A percentile compares a stretch with the other conserved stretches of the same genome.
Evolutionary conservation across 306 rosid genomes (phyloP).

Genomic region (Cajanus cajan): DNA sequence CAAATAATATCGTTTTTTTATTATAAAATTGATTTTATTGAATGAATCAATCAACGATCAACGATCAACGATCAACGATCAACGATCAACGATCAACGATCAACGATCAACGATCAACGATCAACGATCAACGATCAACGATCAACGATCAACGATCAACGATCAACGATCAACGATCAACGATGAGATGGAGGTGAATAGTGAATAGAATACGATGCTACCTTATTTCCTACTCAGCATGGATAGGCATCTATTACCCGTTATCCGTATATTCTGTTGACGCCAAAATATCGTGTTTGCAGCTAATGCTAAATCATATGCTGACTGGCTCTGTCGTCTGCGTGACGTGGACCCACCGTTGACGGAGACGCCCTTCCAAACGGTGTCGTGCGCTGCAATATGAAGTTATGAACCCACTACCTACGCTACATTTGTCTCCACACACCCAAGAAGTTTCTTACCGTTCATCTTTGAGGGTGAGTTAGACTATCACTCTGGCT

Average conservation of each 20-base stretch:
- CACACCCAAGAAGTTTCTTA: background rate
- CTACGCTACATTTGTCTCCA: background rate
- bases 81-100: no score
- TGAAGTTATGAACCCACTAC: conserved; percentile 13
- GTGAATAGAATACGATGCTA: background rate
- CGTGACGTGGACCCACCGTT: conserved; percentile 19
- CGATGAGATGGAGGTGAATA: no score
- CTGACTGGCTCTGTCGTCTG: conserved; percentile 17
- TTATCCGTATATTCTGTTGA: conserved; percentile 50
- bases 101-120: no score
- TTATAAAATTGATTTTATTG: no score
- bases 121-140: no score
- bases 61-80: no score
- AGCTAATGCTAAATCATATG: conserved; percentile 13
- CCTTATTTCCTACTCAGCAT: conserved; percentile 24
- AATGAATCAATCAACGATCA: no score
- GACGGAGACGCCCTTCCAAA: conserved; percentile 46
- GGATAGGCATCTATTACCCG: conserved; percentile 26
- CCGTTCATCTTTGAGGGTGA: background rate
- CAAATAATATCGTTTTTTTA: no score
- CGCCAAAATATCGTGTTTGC: conserved; percentile 28
- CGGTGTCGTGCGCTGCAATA: conserved; percentile 46
- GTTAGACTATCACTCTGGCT: background rate
- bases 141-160: no score
- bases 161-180: no score